Percentiles rank a stretch among this genome's conserved stretches.
Conservation (phyloP, 768 basidiomycete genomes). For the Tricholoma saponaceum region DNA sequence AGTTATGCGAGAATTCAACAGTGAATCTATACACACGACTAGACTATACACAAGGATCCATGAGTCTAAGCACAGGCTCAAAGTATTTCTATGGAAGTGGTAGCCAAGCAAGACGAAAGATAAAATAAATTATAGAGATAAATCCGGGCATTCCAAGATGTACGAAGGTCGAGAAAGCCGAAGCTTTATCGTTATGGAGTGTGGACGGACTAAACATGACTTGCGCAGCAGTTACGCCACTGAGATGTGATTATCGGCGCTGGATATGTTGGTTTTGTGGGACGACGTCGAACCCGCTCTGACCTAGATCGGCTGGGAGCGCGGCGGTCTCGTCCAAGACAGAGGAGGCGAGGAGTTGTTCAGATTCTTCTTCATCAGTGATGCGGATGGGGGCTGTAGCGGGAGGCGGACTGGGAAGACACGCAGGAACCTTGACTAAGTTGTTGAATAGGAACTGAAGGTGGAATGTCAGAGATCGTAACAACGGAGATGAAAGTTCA, state of each 20-base stretch:
- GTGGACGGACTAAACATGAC: background rate
- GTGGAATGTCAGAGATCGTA: constrained; percentile 6
- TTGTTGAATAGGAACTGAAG: constrained; percentile 86
- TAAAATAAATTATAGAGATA: background rate
- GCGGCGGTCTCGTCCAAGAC: constrained; percentile 76
- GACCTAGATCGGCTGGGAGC: constrained; percentile 78
- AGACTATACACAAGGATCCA: background rate
- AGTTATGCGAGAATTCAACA: background rate
- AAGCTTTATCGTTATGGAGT: background rate
- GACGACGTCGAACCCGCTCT: constrained; percentile 79
- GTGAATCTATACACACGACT: background rate
- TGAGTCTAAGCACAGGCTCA: background rate
- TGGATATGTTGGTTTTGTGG: constrained; percentile 43
- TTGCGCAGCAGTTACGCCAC: background rate
- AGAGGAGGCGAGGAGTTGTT: constrained; percentile 41
- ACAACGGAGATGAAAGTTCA: constrained; percentile 17
- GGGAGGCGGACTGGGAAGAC: constrained; percentile 49
- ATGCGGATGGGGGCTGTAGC: constrained; percentile 26
- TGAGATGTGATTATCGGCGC: constrained; percentile 14
- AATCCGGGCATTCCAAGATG: background rate
- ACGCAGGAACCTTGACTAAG: constrained; percentile 60
- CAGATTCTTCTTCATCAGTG: constrained; percentile 56
- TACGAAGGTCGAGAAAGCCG: background rate
- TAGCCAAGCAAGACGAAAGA: background rate
- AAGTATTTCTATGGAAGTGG: background rate